A percentile compares a stretch with the other conserved stretches of the same genome.
phyloP scores from a whole-genome alignment of 2,329 filamentous ascomycete genomes.

The Clonostachys sp. region DNA sequence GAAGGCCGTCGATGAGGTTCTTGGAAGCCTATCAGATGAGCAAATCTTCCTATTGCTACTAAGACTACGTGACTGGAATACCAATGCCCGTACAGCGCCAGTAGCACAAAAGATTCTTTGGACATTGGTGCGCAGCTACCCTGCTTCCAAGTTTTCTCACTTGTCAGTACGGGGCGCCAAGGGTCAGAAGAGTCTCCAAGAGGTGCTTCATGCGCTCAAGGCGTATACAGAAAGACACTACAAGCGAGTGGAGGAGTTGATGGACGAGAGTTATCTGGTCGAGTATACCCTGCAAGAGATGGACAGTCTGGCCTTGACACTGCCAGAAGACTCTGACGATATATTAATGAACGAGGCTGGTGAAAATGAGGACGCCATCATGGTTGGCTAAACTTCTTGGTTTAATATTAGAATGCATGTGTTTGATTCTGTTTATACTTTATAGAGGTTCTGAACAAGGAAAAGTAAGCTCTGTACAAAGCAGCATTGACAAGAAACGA shows the following conservation, averaged over 20 bases:
- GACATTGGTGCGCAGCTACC: constrained; percentile 75
- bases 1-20: constrained; percentile 74
- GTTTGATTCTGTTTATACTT: no score
- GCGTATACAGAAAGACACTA: constrained; percentile 94
- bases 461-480: no score
- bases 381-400: no score
- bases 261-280: constrained; percentile 91
- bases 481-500: no score
- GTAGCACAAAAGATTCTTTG: constrained; percentile 83
- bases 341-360: no score
- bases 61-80: constrained; percentile 92
- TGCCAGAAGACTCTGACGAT: no score
- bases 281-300: constrained; percentile 93
- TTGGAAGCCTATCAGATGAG: constrained; percentile 74
- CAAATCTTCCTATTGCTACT: constrained; percentile 82
- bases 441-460: no score
- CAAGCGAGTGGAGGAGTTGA: constrained; percentile 79
- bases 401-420: no score
- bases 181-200: constrained; percentile 66
- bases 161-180: constrained; percentile 56
- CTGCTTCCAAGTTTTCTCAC: constrained; percentile 70
- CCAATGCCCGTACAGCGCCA: constrained; percentile 80
- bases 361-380: no score
- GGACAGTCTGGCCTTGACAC: constrained; percentile 59
- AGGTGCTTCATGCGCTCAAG: constrained; percentile 80